Conservation (phyloP, 164 flowering plant species). For the Brasenia schreberi region DNA sequence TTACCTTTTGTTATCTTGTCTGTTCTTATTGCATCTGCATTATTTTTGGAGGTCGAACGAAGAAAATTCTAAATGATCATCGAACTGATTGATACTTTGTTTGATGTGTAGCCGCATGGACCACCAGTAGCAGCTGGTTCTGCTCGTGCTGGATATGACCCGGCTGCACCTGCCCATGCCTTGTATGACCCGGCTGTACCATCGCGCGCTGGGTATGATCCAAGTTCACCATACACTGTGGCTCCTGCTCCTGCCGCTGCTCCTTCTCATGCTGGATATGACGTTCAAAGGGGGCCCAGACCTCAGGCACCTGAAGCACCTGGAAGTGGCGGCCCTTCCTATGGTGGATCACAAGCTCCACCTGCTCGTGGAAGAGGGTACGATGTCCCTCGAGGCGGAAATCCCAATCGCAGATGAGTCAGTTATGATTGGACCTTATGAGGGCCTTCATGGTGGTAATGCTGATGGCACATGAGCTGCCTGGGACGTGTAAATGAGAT, state of each 20-base stretch:
- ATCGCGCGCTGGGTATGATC: conserved; percentile 4
- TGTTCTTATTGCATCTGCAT: neutral
- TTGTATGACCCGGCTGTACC: neutral
- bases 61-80: neutral
- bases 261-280: conserved; percentile 18
- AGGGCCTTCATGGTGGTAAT: no score
- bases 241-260: conserved; percentile 1
- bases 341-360: conserved; percentile 34
- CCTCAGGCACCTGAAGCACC: conserved; percentile 29
- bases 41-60: no score
- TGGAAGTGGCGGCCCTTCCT: conserved; percentile 18
- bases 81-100: neutral
- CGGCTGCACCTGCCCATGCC: neutral
- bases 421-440: no score
- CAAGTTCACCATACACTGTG: neutral
- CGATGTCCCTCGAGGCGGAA: conserved; percentile 31
- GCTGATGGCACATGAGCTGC: no score
- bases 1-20: neutral
- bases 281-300: conserved; percentile 16
- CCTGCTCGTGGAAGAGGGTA: conserved; percentile 29
- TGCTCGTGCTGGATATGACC: conserved; percentile 1
- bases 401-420: conserved; percentile 29
- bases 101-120: conserved; percentile 3
- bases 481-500: no score
- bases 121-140: conserved; percentile 2